Evolutionary conservation across 1,284 basidiomycete genomes (phyloP).

Genomic region (Pholiota adiposa): DNA sequence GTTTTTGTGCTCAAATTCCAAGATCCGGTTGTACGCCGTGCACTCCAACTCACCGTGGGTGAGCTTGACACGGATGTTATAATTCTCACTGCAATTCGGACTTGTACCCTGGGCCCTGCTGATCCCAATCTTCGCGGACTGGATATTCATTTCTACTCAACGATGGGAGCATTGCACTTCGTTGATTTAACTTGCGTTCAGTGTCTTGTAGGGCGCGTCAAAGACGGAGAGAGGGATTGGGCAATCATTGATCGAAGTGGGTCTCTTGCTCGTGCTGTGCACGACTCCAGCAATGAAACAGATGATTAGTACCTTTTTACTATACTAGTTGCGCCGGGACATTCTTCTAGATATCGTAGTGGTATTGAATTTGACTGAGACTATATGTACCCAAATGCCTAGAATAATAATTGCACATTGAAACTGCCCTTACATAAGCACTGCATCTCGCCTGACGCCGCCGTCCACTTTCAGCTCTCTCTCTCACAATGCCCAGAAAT

Average conservation of each 20-base stretch:
- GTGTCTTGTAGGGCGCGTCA: slow-evolving; percentile 21
- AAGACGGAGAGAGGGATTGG: slow-evolving; percentile 8
- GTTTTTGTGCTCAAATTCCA: slow-evolving; percentile 22
- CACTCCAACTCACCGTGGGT: background rate
- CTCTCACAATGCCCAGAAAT: too few species aligned
- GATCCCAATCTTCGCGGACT: slow-evolving; percentile 14
- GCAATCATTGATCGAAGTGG: slow-evolving; percentile 21
- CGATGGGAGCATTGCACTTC: slow-evolving; percentile 15
- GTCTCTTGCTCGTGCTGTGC: slow-evolving; percentile 5
- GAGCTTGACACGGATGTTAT: background rate
- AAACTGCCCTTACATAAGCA: too few species aligned
- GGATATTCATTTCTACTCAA: slow-evolving; percentile 25
- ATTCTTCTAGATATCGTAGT: too few species aligned
- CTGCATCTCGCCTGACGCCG: too few species aligned
- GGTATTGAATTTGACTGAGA: too few species aligned
- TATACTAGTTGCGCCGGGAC: too few species aligned
- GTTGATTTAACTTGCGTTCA: slow-evolving; percentile 24
- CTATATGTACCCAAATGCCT: too few species aligned
- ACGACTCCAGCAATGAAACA: too few species aligned
- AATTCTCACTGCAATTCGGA: slow-evolving; percentile 8
- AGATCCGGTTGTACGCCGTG: background rate
- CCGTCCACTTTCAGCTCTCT: too few species aligned
- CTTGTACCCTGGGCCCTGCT: slow-evolving; percentile 1
- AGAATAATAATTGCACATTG: too few species aligned
- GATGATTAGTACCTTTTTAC: too few species aligned